These are phyloP conservation scores for Gossypium lobatum DNA, from an alignment of 441 rosid genomes.

Conservation along the genomic window DNA sequence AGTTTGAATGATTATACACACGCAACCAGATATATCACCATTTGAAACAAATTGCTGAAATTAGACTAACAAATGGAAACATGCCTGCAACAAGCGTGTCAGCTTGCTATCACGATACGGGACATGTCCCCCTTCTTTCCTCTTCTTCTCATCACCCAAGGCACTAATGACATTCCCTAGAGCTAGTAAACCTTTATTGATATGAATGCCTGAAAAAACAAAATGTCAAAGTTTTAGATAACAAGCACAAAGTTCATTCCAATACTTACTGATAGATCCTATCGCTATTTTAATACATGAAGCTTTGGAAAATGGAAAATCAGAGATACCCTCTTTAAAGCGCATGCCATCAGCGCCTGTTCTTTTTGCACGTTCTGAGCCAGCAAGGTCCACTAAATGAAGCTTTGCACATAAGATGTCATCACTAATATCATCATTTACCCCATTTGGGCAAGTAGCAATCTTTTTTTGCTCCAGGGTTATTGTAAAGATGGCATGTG, in stretches of 20 bases:
- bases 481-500: constrained; percentile 95
- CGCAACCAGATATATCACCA: not conserved
- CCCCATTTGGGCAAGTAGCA: constrained; percentile 27
- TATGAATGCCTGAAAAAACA: constrained; percentile 63
- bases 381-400: constrained; percentile 95
- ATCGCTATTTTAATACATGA: not conserved
- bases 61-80: not conserved
- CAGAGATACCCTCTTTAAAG: constrained; percentile 74
- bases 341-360: constrained; percentile 97
- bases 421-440: constrained; percentile 49
- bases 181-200: constrained; percentile 89
- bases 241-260: not conserved
- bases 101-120: constrained; percentile 99
- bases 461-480: constrained; percentile 86
- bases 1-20: not conserved
- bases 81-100: constrained; percentile 90
- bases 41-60: not conserved
- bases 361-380: constrained; percentile 94
- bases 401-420: constrained; percentile 86
- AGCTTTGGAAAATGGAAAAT: not conserved
- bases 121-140: constrained; percentile 94
- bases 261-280: not conserved
- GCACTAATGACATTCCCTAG: constrained; percentile 98
- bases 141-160: constrained; percentile 86
- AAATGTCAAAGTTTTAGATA: constrained; percentile 6